A percentile compares a stretch with the other conserved stretches of the same genome.
Evolutionary conservation across 768 basidiomycete genomes (phyloP).

Genomic region (Rhizopogon vinicolor): DNA sequence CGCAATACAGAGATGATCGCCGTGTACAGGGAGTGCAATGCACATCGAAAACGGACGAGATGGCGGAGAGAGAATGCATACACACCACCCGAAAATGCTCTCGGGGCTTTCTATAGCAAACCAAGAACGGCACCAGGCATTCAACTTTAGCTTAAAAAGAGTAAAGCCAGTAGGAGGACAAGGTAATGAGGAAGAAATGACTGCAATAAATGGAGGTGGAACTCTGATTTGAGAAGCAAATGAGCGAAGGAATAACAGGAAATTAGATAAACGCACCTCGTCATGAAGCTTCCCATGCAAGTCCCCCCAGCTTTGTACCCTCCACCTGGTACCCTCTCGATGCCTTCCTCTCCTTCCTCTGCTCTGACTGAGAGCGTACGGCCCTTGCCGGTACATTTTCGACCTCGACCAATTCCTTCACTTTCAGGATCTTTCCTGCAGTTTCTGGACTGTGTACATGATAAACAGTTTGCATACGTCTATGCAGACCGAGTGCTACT

Average conservation of each 20-base stretch:
- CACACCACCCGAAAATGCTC: neutral
- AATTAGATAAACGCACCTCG: neutral
- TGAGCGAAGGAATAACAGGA: neutral
- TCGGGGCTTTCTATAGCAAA: neutral
- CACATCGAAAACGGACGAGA: neutral
- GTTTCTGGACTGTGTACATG: constrained; percentile 66
- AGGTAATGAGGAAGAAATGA: neutral
- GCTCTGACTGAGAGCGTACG: constrained; percentile 68
- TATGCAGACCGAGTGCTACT: constrained; percentile 76
- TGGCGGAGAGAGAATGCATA: neutral
- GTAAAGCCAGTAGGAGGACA: neutral
- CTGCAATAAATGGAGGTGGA: neutral
- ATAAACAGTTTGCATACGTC: constrained; percentile 82
- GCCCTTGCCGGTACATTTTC: constrained; percentile 69
- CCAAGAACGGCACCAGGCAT: neutral
- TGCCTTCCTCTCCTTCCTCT: constrained; percentile 62
- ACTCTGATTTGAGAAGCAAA: neutral
- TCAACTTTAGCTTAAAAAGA: no score
- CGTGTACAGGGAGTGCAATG: neutral
- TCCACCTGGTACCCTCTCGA: constrained; percentile 62
- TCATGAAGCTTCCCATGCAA: constrained; percentile 4
- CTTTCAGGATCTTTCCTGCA: constrained; percentile 80
- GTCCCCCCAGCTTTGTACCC: constrained; percentile 25
- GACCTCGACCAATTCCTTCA: constrained; percentile 90
- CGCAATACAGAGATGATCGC: neutral